Percentiles rank a stretch among this genome's conserved stretches.
Conservation (phyloP, 768 basidiomycete genomes). For the Dentipellis fragilis region DNA sequence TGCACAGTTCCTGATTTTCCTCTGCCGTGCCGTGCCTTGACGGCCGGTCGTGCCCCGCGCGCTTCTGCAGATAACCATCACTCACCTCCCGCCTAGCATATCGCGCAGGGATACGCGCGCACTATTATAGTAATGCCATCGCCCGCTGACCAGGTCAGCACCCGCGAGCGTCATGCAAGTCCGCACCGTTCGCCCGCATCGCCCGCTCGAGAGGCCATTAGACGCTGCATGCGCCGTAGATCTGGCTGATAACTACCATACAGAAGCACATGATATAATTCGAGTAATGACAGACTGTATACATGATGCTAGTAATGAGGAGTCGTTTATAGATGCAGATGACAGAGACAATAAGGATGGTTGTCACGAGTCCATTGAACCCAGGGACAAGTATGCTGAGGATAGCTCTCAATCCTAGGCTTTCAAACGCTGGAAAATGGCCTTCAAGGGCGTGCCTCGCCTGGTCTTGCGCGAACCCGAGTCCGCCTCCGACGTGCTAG, state of each 20-base stretch:
- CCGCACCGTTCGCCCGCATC: background rate
- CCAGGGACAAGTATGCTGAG: background rate
- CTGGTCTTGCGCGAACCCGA: slow-evolving; percentile 4
- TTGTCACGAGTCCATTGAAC: background rate
- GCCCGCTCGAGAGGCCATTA: background rate
- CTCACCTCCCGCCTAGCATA: background rate
- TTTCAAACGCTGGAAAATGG: slow-evolving; percentile 4
- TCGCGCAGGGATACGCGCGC: background rate
- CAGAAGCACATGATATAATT: no score
- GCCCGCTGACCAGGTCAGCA: background rate
- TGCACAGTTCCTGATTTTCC: background rate
- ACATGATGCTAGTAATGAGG: no score
- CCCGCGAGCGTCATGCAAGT: no score
- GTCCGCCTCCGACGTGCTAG: background rate
- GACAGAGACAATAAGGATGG: background rate
- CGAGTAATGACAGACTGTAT: no score
- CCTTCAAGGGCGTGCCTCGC: slow-evolving; percentile 12
- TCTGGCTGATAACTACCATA: background rate
- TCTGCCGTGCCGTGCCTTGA: background rate
- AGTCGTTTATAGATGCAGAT: background rate
- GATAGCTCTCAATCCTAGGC: background rate
- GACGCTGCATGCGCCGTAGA: background rate
- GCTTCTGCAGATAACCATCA: background rate
- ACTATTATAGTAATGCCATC: background rate
- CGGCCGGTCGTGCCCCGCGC: background rate